A percentile compares a stretch with the other conserved stretches of the same genome.
These are phyloP conservation scores for Saturnispora sanitii DNA, from an alignment of 805 yeast genomes.

Conservation along the genomic window DNA sequence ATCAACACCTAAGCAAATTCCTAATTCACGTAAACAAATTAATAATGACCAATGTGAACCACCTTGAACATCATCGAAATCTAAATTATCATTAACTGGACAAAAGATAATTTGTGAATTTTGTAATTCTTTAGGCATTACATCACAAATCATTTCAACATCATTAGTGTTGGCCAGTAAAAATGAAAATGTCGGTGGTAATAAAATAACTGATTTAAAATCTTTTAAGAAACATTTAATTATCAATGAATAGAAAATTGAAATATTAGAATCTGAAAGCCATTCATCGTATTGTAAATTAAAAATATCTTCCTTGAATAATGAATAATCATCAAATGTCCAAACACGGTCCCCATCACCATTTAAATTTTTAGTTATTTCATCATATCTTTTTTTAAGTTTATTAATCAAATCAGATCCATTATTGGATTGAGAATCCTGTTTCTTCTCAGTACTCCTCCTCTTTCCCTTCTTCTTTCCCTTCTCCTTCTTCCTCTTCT, in stretches of 20 bases:
- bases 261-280: constrained; percentile 63
- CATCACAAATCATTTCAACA: constrained; percentile 33
- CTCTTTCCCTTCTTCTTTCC: not conserved
- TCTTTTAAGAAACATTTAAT: constrained; percentile 30
- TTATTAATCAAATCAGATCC: not conserved
- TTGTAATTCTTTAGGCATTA: constrained; percentile 34
- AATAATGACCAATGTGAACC: constrained; percentile 75
- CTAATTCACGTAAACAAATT: constrained; percentile 27
- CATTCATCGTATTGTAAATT: constrained; percentile 58
- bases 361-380: not conserved
- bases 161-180: constrained; percentile 43
- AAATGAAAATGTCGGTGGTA: constrained; percentile 58
- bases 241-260: constrained; percentile 44
- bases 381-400: constrained; percentile 4
- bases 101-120: constrained; percentile 45
- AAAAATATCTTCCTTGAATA: constrained; percentile 48
- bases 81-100: constrained; percentile 29
- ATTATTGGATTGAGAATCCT: not conserved
- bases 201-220: constrained; percentile 28
- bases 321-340: constrained; percentile 46
- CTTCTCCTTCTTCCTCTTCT: constrained; percentile 1
- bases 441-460: not conserved
- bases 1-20: constrained; percentile 47
- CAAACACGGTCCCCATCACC: constrained; percentile 26
- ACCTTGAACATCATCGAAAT: constrained; percentile 7